Percentiles rank a stretch among this genome's conserved stretches.
Conservation (phyloP, 176 grass and related monocot genomes). For the Raddia guianensis region DNA sequence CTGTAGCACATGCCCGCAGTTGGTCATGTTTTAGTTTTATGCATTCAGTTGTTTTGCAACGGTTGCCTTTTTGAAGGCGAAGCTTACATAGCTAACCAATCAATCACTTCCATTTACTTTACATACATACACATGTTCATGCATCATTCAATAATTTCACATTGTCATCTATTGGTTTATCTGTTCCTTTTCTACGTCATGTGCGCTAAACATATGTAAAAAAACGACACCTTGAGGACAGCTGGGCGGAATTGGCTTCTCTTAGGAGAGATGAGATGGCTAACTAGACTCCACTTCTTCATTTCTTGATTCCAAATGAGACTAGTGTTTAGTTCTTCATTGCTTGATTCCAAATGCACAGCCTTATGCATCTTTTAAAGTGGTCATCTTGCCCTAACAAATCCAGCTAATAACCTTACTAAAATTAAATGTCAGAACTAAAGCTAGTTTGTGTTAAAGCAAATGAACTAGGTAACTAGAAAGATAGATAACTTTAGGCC, state of each 20-base stretch:
- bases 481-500: neutral
- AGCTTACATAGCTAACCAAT: neutral
- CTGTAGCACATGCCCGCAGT: too few relatives aligned
- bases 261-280: neutral
- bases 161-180: neutral
- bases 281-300: neutral
- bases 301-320: too few relatives aligned
- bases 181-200: neutral
- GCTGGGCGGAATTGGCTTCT: neutral
- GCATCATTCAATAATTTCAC: neutral
- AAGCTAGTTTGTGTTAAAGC: neutral
- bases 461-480: neutral
- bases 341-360: neutral
- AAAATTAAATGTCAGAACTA: neutral
- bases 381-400: neutral
- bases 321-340: neutral
- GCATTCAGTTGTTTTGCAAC: neutral
- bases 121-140: neutral
- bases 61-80: neutral
- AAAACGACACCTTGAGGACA: neutral
- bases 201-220: neutral
- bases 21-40: too few relatives aligned
- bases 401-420: neutral
- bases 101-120: neutral
- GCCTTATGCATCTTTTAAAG: neutral